Base-by-base conservation (phyloP, 2,329 filamentous ascomycete species). In the Thielaviopsis euricoi region DNA sequence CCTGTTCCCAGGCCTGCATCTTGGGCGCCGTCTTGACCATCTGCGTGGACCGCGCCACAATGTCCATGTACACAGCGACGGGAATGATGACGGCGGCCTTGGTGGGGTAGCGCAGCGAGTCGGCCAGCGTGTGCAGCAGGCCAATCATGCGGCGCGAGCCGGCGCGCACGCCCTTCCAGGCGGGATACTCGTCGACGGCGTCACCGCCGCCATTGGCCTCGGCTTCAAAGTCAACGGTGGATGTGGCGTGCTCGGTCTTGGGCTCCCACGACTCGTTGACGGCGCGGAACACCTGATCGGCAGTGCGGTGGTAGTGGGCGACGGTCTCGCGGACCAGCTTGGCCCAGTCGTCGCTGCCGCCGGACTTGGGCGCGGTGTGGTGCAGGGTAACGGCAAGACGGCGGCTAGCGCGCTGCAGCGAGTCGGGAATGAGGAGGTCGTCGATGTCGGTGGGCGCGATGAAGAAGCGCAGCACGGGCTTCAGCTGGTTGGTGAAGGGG, bases 241-340 rank as follows among this genome's bases (percentile, higher is more conserved):
- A 68, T 50, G 69, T 67, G 10, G 66, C 66, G 62, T 78, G 77
- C 3, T 75, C 78, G 33, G 78, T 73, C 2, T 76, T 75, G 0
- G 88, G 81, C 64, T 90, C 82, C 86, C 89, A 93, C 48, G 87
- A 85, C 67, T 96, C 90, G 12, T 86, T 71, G 0, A 95, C 78
- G 10, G 84, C 82, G 53, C 90, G 82, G 65, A 95, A 86, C 0
- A 94, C 76, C 62, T 83, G 79, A 65, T 95, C 85, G 49, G 86
- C 81, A 1, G 87, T 86, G 23, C 72, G 70, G 65, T 96, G 89
- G 17, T 83, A 76, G 43, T 80, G 77, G 43, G 76, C 75, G 23
- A 94, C 72, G 12, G 84, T 74, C 7, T 73, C 72, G 52, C 78
- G 77, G 52, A 90, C 71, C 17, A 81, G 75, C 63, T 81, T 85